Evolutionary conservation across 805 yeast species (phyloP).

Genomic region (Yamadazyma laniorum): DNA sequence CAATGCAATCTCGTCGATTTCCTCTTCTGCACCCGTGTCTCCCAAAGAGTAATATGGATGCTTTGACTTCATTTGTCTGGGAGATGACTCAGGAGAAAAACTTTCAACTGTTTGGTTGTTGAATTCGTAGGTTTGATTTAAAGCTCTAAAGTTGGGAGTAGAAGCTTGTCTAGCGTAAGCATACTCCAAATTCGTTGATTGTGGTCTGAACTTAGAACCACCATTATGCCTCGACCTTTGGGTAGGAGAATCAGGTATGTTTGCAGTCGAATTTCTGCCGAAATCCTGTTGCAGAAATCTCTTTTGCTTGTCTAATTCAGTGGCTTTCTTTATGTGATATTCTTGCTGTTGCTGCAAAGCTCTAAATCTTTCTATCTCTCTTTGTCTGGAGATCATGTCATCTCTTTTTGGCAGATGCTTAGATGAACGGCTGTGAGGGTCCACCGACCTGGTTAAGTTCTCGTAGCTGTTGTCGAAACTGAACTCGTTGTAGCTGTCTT

Average conservation of each 20-base stretch:
- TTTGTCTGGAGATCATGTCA: conserved; percentile 22
- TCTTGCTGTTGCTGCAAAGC: conserved; percentile 30
- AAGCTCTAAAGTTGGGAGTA: conserved; percentile 13
- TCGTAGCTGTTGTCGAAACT: conserved; percentile 27
- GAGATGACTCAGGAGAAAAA: conserved; percentile 23
- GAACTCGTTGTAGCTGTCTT: conserved; percentile 14
- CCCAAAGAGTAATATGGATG: background rate
- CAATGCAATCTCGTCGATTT: conserved; percentile 29
- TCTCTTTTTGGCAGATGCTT: conserved; percentile 12
- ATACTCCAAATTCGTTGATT: conserved; percentile 15
- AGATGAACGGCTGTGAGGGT: conserved; percentile 1
- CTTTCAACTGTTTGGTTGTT: conserved; percentile 25
- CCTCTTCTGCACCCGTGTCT: conserved; percentile 12
- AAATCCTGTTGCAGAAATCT: conserved; percentile 15
- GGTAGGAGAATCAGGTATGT: conserved; percentile 12
- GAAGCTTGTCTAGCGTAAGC: conserved; percentile 13
- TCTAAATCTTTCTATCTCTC: conserved; percentile 31
- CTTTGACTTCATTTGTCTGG: conserved; percentile 7
- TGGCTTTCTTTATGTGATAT: conserved; percentile 23
- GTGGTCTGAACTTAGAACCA: conserved; percentile 18
- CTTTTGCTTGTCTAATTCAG: conserved; percentile 10
- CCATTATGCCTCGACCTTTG: conserved; percentile 4
- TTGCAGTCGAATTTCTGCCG: conserved; percentile 13
- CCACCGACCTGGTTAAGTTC: conserved; percentile 10
- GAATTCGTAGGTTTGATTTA: conserved; percentile 9